Evolutionary conservation across 108 stramenopile species (phyloP).

Genomic region (Cyclostephanos tholiformis): DNA sequence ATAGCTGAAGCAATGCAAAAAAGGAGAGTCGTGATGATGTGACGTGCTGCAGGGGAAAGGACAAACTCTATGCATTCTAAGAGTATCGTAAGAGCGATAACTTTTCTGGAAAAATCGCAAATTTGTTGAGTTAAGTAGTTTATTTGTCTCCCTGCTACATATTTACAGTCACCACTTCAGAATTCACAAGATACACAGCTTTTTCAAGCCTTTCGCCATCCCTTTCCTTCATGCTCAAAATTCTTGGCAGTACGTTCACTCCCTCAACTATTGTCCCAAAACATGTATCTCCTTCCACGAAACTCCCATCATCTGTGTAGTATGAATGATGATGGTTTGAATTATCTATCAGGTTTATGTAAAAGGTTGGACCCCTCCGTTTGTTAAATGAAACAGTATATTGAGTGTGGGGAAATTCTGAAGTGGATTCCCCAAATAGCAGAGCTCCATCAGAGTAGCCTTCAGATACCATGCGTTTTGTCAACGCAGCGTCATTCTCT

Average conservation of each 20-base stretch:
- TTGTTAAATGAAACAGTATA: constrained; percentile 83
- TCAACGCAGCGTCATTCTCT: constrained; percentile 26
- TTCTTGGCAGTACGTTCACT: constrained; percentile 57
- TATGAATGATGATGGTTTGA: constrained; percentile 62
- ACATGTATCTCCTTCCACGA: constrained; percentile 59
- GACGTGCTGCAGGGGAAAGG: too few species aligned
- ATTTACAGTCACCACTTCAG: constrained; percentile 13
- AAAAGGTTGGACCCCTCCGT: constrained; percentile 80
- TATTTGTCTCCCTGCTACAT: too few species aligned
- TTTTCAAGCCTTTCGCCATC: constrained; percentile 18
- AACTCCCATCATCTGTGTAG: constrained; percentile 10
- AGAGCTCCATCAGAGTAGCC: constrained; percentile 39
- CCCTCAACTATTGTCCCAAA: constrained; percentile 77
- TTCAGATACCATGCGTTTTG: constrained; percentile 16
- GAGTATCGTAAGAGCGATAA: too few species aligned
- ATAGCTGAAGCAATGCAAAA: too few species aligned
- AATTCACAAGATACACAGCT: constrained; percentile 25
- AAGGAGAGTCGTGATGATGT: too few species aligned
- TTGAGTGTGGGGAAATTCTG: constrained; percentile 67
- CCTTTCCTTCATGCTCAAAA: constrained; percentile 32
- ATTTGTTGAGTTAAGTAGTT: too few species aligned
- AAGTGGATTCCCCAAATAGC: constrained; percentile 67
- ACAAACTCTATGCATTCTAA: too few species aligned
- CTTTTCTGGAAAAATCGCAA: too few species aligned
- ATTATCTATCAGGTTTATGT: constrained; percentile 89